Conservation (phyloP, 2,329 filamentous ascomycete species). For the Cyphellophora europaea region DNA sequence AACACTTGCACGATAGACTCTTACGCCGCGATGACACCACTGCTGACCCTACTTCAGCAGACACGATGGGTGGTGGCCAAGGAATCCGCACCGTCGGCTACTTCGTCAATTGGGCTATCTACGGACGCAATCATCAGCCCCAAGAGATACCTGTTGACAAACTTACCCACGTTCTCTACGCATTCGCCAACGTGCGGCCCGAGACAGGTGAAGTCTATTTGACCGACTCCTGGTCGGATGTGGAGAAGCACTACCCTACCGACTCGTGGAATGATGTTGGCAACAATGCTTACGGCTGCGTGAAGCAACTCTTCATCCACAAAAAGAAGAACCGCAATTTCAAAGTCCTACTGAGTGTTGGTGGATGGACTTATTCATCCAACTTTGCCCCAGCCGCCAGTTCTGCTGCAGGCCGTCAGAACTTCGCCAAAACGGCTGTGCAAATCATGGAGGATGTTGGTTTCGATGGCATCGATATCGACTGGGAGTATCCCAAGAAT, state of each 20-base stretch:
- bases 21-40: background rate
- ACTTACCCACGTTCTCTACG: constrained; percentile 81
- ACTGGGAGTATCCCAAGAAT: constrained; percentile 39
- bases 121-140: constrained; percentile 74
- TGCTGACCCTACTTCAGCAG: background rate
- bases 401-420: constrained; percentile 50
- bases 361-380: constrained; percentile 68
- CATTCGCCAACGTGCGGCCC: constrained; percentile 76
- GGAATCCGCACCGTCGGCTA: constrained; percentile 29
- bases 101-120: constrained; percentile 56
- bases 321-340: constrained; percentile 69
- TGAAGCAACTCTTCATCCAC: constrained; percentile 66
- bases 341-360: constrained; percentile 74
- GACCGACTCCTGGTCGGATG: constrained; percentile 60
- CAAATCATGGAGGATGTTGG: constrained; percentile 70
- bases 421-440: constrained; percentile 64
- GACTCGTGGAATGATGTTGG: constrained; percentile 61
- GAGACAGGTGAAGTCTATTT: constrained; percentile 74
- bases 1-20: background rate
- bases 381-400: constrained; percentile 63
- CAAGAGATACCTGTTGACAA: constrained; percentile 72
- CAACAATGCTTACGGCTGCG: constrained; percentile 64
- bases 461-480: constrained; percentile 47
- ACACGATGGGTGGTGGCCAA: constrained; percentile 5
- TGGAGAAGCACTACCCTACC: constrained; percentile 57